Base-by-base conservation (phyloP, 805 yeast species). In the Schwanniomyces yamadae region DNA sequence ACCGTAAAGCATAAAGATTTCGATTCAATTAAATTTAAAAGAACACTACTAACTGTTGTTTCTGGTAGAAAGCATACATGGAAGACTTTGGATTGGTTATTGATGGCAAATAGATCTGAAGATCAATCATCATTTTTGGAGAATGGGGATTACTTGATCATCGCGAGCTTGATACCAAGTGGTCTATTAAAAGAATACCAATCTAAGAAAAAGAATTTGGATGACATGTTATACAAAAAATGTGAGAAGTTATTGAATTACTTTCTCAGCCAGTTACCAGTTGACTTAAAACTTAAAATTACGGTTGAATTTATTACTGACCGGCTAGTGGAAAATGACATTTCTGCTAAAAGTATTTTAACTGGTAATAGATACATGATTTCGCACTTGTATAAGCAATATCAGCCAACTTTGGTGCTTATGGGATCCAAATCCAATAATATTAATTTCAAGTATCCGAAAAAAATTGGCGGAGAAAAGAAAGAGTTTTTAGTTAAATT, bases 61-160 rank as follows among this genome's bases (percentile, higher is more conserved):
- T 58, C 63, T 8, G 74, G 74, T 6, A 52, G 73, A 38, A 56
- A 53, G 31, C 74, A 69, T 46, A 55, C 71, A n/a, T 68, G 73
- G 74, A 66, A 63, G 40, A 45, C 69, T 11, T 26, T 66, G 3
- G 66, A 65, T 39, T 68, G 71, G 71, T 48, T 69, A 30, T 48
- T 63, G 24, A 38, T 48, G 21, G 51, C 46, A 3, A 45, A 45
- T 4, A 23, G 41, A n/a, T 14, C 32, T 11, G 9, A 24, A 4
- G 23, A 41, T 10, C 15, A 43, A 8, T 33, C 34, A 6, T 25
- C 45, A 10, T 63, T 66, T 34, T 48, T 68, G 16, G 55, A 54
- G 34, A 50, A 64, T 39, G 72, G 71, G 4, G 74, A 69, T 41
- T 57, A 60, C 41, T 32, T 69, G 14, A 61, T 69, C 15, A 54